A percentile compares a stretch with the other conserved stretches of the same genome.
phyloP scores from a whole-genome alignment of 2,329 filamentous ascomycete species.

The Trichoderma atroviride region DNA sequence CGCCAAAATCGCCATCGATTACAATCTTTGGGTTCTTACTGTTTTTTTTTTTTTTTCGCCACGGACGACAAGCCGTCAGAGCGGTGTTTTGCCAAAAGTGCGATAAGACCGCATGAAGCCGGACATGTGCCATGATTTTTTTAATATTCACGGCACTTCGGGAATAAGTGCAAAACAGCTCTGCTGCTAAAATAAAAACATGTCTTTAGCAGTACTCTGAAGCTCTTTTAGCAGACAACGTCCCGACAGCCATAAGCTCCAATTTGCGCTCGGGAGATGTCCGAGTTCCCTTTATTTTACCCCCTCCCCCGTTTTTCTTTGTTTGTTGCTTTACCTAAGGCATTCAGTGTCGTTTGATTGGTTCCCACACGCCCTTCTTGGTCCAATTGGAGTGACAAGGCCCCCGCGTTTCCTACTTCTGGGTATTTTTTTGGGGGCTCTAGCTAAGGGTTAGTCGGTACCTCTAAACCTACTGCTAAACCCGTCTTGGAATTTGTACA shows the following conservation, averaged over 20 bases:
- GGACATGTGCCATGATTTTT: not conserved
- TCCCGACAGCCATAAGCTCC: slow-evolving; percentile 23
- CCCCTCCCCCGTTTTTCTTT: not conserved
- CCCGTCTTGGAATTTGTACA: not conserved
- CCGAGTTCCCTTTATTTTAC: slow-evolving; percentile 12
- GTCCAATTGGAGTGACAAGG: slow-evolving; percentile 9
- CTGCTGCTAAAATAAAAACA: not conserved
- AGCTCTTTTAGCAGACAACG: not conserved
- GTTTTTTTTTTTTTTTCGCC: not conserved
- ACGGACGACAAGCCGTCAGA: not conserved
- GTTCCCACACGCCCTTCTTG: not conserved
- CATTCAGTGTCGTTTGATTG: not conserved
- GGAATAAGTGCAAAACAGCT: not conserved
- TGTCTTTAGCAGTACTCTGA: not conserved
- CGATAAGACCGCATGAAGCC: slow-evolving; percentile 3
- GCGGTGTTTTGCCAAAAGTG: not conserved
- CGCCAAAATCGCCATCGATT: not conserved
- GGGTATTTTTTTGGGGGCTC: not conserved
- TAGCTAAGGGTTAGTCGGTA: not conserved
- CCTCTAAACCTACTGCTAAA: not conserved
- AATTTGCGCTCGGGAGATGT: slow-evolving; percentile 26
- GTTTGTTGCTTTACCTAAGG: not conserved
- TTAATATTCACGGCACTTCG: not conserved
- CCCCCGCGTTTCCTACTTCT: slow-evolving; percentile 11
- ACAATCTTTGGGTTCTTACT: not conserved